Evolutionary conservation across 176 grass and related monocot genomes (phyloP).

Genomic region (Chrysopogon serrulatus): DNA sequence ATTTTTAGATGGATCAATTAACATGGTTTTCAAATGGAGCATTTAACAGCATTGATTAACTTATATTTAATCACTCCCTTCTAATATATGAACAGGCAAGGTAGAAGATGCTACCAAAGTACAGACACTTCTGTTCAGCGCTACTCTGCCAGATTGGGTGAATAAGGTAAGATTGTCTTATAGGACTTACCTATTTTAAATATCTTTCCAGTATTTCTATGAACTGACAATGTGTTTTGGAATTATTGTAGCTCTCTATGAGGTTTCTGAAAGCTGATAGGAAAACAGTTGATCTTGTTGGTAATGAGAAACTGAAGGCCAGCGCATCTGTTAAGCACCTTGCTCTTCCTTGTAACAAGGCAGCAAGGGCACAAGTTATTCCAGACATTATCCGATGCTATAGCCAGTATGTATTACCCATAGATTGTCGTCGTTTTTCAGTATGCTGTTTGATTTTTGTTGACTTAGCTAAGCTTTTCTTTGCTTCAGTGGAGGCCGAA

Average conservation of each 20-base stretch:
- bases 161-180: conserved; percentile 44
- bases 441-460: background rate
- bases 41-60: background rate
- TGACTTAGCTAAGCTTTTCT: background rate
- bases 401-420: conserved; percentile 59
- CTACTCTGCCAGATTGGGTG: conserved; percentile 87
- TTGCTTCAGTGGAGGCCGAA: conserved; percentile 67
- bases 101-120: conserved; percentile 89
- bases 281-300: conserved; percentile 88
- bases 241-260: conserved; percentile 58
- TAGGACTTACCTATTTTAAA: background rate
- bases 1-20: background rate
- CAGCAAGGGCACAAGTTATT: conserved; percentile 76
- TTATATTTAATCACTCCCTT: background rate
- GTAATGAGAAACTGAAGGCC: conserved; percentile 91
- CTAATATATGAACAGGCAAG: conserved; percentile 53
- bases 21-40: background rate
- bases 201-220: background rate
- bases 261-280: conserved; percentile 77
- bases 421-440: background rate
- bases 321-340: conserved; percentile 85
- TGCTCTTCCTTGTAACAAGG: conserved; percentile 84
- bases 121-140: conserved; percentile 96
- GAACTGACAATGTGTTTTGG: background rate
- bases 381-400: conserved; percentile 88